Evolutionary conservation across 176 grass and related monocot genomes (phyloP), one percentile per base, ranked within the genome.

Genomic region (Hyparrhenia diplandra): DNA sequence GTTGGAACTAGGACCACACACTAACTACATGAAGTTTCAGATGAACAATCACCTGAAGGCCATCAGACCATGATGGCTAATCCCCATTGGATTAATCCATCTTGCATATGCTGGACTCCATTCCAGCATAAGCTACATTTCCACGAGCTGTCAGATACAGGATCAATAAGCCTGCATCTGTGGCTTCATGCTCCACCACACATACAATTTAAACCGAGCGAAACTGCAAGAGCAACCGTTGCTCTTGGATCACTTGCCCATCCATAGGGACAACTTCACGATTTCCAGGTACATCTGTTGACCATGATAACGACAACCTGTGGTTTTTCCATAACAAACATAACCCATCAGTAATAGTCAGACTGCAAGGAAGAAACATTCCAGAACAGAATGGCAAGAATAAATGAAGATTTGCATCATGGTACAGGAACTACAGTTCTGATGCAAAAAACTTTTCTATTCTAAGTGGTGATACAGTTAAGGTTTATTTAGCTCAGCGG

Each of bases 261-360:
- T 73, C 94, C 91, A 82, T 88, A 73, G 77, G 88, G 85, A 16
- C 85, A 78, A 87, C 79, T 65, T 85, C 58, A 88, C 84, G 84
- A 71, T 86, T 80, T 88, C 75, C 67, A 92, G 88, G 81, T 83
- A 84, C 87, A 88, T 89, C 74, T 85, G 88, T 70, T 87, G 73
- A 97, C 81, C 90, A 93, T 91, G 84, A 82, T 57, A 97, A 79
- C n/a, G 69, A 87, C 76, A 87, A 89, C 88, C 94, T 97, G 94
- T 57, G 76, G 27, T 67, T 59, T 77, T 77, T 24, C 20, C 66
- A 86, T 61, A 4, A 28, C 18, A 72, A 87, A 24, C 6, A 75
- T 36, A 29, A 70, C 10, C 2, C 27, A 64, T 35, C 39, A 69
- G 39, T 57, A 72, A 43, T n/a, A 47, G 13, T 67, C 17, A 67